Base-by-base conservation (phyloP, 192 early-diverging fungal genomes). In the Chytriomyces hyalinus region DNA sequence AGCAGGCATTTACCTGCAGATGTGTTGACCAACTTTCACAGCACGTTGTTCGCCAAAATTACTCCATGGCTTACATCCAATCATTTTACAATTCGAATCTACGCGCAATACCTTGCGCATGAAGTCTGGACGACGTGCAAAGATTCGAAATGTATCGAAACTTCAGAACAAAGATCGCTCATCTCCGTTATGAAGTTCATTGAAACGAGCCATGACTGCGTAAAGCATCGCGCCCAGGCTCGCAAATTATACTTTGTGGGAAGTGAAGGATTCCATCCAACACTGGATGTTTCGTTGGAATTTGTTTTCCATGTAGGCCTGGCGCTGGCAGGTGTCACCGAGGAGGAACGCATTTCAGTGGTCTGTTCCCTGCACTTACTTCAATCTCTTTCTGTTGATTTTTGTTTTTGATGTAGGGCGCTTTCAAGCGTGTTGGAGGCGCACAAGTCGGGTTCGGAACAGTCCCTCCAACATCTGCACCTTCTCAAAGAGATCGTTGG, bases 231-330 rank as follows among this genome's bases (percentile, higher is more conserved):
- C 36, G 76, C 74, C 3, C 88, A 86, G 76, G 73, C 80, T 17
- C 68, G 84, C 49, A 67, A 76, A 3, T 67, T 77, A 13, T 91
- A 84, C 28, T 89, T 84, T 67, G 67, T 86, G 8, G 68, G 62
- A 6, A 75, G 78, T 6, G 72, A 63, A 44, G 73, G 79, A 2
- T 91, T 91, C 74, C 78, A 89, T 75, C 81, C 86, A 9, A 49
- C 81, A 11, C 28, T 69, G 28, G 88, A 90, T 65, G 78, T 83
- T 49, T 85, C 85, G 45, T 10, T 91, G 13, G 88, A 90, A 28
- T 91, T 90, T 64, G 77, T 91, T 9, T 91, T 90, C 64, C 78
- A 81, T 17, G 78, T 82, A 63, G 44, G 80, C 13, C 62, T 80
- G 59, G 67, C 73, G 5, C 49, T 85, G 10, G 71, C 80, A 20